Percentiles rank a stretch among this genome's conserved stretches.
These are phyloP conservation scores for Fusarium mexicanum DNA, from an alignment of 2,329 filamentous ascomycete species.

Conservation along the genomic window DNA sequence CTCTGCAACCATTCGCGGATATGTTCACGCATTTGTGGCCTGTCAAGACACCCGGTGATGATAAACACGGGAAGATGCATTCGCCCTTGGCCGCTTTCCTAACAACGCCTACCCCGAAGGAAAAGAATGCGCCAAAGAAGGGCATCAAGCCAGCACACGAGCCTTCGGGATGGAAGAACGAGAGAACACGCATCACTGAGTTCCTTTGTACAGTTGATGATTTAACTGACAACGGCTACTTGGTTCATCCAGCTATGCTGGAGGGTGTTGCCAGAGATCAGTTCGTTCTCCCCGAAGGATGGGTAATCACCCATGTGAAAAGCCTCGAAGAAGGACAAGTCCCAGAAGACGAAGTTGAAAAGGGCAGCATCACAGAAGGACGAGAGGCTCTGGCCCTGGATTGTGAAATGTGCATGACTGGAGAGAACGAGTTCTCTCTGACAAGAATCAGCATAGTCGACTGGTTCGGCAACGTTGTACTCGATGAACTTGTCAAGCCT, in stretches of 20 bases:
- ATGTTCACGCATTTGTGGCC: conserved; percentile 93
- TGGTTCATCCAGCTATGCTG: conserved; percentile 82
- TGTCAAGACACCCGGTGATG: conserved; percentile 86
- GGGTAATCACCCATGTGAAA: conserved; percentile 81
- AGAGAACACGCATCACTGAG: conserved; percentile 82
- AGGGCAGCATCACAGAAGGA: conserved; percentile 85
- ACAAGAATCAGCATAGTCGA: conserved; percentile 87
- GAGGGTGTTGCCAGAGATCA: conserved; percentile 64
- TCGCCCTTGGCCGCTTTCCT: conserved; percentile 89
- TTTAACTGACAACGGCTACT: conserved; percentile 83
- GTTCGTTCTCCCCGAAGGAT: conserved; percentile 71
- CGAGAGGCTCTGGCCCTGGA: conserved; percentile 84
- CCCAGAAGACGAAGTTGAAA: conserved; percentile 75
- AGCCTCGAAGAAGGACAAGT: conserved; percentile 73
- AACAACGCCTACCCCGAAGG: conserved; percentile 75
- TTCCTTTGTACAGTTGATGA: conserved; percentile 79
- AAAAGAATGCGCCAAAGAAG: conserved; percentile 66
- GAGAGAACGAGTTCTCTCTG: conserved; percentile 80
- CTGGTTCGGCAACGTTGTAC: conserved; percentile 83
- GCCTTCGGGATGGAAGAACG: conserved; percentile 74
- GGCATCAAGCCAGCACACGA: conserved; percentile 69
- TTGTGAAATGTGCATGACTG: conserved; percentile 97
- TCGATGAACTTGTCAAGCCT: conserved; percentile 94
- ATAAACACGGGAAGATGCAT: conserved; percentile 80
- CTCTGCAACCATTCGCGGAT: conserved; percentile 74